Evolutionary conservation across 805 yeast species (phyloP), one percentile per base, ranked within the genome.

Genomic region (Saccharomycopsis sp.): DNA sequence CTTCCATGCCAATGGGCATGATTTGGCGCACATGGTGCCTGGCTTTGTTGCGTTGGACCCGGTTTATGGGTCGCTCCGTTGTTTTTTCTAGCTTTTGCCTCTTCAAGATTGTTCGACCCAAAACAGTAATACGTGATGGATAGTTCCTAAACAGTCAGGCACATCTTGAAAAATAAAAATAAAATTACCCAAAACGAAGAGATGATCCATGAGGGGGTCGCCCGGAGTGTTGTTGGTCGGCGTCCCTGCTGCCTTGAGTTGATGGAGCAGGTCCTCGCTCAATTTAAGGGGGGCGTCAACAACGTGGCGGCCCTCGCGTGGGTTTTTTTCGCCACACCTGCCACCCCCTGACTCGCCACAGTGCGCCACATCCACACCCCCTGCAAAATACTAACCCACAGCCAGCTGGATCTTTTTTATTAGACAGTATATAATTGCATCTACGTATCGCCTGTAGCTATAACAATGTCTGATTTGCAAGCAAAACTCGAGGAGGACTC

Each of bases 401-500:
- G 37, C 37, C 37, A 29, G 37, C 37, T 29, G 37, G 37, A 29
- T 29, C 37, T 29, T 29, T 29, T 29, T 29, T 5, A 7, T 29
- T 29, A 29, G 12, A 5, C 12, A 7, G 37, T 29, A 7, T 7
- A 7, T 29, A 29, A 29, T 29, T 7, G 9, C 48, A 44, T 18
- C 4, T 20, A n/a, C n/a, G n/a, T n/a, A n/a, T n/a, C n/a, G n/a
- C n/a, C n/a, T n/a, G n/a, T n/a, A n/a, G 48, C 48, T 20, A 44
- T 16, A 44, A 44, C 24, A 37, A 60, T 60, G 62, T 57, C 62
- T 9, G 62, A 60, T 46, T 48, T 57, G 24, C 56, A 46, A 29
- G 20, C 51, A 14, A 57, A 57, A 37, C 60, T 57, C 24, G 60
- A 57, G 29, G 58, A 58, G 8, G 24, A 16, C 37, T 59, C 57